Percentiles rank a stretch among this genome's conserved stretches.
phyloP scores from a whole-genome alignment of 257 asterid species.

The Sherardia arvensis region DNA sequence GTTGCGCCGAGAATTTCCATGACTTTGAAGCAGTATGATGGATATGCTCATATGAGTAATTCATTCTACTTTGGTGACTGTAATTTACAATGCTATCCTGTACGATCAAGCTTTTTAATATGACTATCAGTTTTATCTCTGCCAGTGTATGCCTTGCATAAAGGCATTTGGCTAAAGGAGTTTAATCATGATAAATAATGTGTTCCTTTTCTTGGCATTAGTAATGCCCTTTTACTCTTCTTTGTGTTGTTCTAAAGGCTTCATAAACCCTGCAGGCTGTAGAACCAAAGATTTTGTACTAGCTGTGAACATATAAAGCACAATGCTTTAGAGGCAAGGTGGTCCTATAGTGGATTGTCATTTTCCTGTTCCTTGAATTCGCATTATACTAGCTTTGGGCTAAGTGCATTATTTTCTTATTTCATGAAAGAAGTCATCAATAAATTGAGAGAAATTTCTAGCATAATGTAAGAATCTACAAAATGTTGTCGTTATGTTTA shows the following conservation, averaged over 20 bases:
- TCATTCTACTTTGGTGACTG: background rate
- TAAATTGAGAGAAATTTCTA: background rate
- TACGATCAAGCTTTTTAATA: too few species aligned
- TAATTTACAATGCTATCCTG: background rate
- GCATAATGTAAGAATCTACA: too few species aligned
- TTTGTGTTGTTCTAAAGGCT: background rate
- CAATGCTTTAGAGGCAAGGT: background rate
- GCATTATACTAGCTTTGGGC: too few species aligned
- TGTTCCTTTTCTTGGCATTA: background rate
- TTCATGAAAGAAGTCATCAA: background rate
- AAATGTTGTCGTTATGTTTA: too few species aligned
- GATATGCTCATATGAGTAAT: background rate
- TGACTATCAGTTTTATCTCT: background rate
- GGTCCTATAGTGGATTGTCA: too few species aligned
- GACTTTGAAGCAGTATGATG: background rate
- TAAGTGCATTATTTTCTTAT: background rate
- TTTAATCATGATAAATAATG: background rate
- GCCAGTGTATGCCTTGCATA: background rate
- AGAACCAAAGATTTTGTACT: background rate
- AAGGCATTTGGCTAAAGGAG: background rate
- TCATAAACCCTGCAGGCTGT: background rate
- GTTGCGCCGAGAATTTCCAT: background rate
- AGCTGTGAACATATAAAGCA: background rate
- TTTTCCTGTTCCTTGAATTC: background rate
- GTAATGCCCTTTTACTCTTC: background rate